Evolutionary conservation across 768 basidiomycete species (phyloP), one percentile per base, ranked within the genome.

Genomic region (Boletus speciosus): DNA sequence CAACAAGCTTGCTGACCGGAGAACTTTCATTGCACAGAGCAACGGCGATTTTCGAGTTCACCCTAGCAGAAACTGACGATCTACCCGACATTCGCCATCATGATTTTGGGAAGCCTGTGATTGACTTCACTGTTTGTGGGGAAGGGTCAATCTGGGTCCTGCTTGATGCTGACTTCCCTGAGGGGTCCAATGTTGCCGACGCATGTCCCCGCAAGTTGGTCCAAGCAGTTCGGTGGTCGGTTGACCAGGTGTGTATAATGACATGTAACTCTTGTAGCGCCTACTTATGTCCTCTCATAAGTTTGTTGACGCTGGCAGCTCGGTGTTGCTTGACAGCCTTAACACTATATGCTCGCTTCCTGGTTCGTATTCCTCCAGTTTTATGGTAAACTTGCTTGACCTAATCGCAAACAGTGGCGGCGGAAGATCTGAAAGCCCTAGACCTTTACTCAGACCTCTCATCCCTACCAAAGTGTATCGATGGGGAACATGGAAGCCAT

Each of bases 21-120:
- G 7, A 50, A 14, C 29, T 41, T 49, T 5, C 34, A 31, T 51
- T 51, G 25, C 55, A 34, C 63, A 92, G 90, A 19, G 80, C 82
- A 4, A 83, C 85, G 1, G 88, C 89, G 0, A 61, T 93, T 10
- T 92, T 90, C 67, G 74, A 70, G 46, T 74, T 73, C 69, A 66
- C 58, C 54, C 71, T 61, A 70, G 68, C 66, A 56, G 71, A 52
- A 45, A 57, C 42, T 44, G 59, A 38, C 49, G 61, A 56, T 41
- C 60, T 38, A 39, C 59, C 55, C 45, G 61, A 40, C 51, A 56
- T 83, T 37, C 66, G 67, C 15, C 61, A 71, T 23, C 67, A 82
- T 27, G 79, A 86, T 62, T 77, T 90, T 47, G 72, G 71, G 8
- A 72, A 70, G 41, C 88, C 88, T 14, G 72, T 91, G 5, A 65